Base-by-base conservation (phyloP, 441 rosid species). In the Erysimum pusillum region DNA sequence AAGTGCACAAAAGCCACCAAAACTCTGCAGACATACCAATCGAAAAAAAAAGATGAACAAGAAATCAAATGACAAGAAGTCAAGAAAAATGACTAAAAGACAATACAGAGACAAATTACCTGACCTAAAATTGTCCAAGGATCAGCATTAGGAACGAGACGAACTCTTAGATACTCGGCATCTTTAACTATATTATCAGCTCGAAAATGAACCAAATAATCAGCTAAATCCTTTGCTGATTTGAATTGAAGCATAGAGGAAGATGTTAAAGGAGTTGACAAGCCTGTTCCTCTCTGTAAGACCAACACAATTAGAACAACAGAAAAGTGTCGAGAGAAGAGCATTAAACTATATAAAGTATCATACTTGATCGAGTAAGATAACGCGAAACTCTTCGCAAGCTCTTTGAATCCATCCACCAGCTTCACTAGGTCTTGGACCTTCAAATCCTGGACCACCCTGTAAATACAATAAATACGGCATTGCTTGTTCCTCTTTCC, bases 271-370 rank as follows among this genome's bases (percentile, higher is more conserved):
- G 97, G 87, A 71, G 94, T 89, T 58, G 99, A 95, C 41, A 88
- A 85, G 44, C 99, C 99, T 38, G 99, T 95, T 86, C 99, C 99
- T 83, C 97, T 85, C 99, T 95, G 93, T 85, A 87, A 41, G 53
- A 66, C 52, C 49, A 67, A 53, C 74, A 69, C 61, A 13, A 74
- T 10, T 28, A 68, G 11, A 61, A 31, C 58, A 28, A 45, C 39
- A 80, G 53, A 57, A 59, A 46, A 42, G 34, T 73, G 10, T 53
- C 45, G 10, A 31, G 42, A 35, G 51, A 63, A 53, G 53, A 42
- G 63, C 45, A 53, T 13, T 2, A 20, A 28, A 13, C 35, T 22
- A 13, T 4, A 48, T n/a, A 75, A 73, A 63, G 44, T 13, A 75
- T 48, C 74, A 69, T 86, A 81, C 98, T 95, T 95, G 97, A 78